phyloP scores from a whole-genome alignment of 164 flowering plant genomes.

The Aristolochia contorta region DNA sequence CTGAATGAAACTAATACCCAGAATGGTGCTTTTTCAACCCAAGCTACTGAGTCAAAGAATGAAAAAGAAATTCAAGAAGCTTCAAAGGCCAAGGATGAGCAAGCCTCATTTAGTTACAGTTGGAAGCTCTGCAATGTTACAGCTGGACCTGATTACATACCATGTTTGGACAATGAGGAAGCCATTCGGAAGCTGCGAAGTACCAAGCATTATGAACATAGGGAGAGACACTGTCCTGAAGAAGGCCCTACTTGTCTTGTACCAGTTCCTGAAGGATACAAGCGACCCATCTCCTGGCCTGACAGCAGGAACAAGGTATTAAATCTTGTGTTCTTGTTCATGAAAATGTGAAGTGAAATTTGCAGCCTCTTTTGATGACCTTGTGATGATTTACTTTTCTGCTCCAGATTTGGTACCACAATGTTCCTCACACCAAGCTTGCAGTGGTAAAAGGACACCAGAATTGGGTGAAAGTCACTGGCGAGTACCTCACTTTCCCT shows the following conservation, averaged over 20 bases:
- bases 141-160: slow-evolving; percentile 89
- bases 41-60: slow-evolving; percentile 58
- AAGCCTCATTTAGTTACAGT: slow-evolving; percentile 6
- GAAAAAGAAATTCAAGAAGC: slow-evolving; percentile 43
- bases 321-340: background rate
- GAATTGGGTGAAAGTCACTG: slow-evolving; percentile 90
- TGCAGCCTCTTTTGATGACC: background rate
- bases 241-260: slow-evolving; percentile 85
- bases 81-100: slow-evolving; percentile 20
- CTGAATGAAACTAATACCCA: slow-evolving; percentile 45
- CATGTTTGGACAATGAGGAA: slow-evolving; percentile 84
- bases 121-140: slow-evolving; percentile 84
- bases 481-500: slow-evolving; percentile 89
- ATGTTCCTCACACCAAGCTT: slow-evolving; percentile 90
- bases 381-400: slow-evolving; percentile 1
- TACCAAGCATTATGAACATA: slow-evolving; percentile 94
- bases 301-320: slow-evolving; percentile 87
- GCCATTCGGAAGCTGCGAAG: slow-evolving; percentile 58
- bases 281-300: slow-evolving; percentile 77
- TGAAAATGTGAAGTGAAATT: background rate
- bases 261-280: slow-evolving; percentile 79
- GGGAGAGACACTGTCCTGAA: slow-evolving; percentile 94
- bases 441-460: slow-evolving; percentile 86
- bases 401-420: slow-evolving; percentile 87
- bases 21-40: slow-evolving; percentile 57